Percentiles rank a stretch among this genome's conserved stretches.
Evolutionary conservation across 148 eudicot genomes (phyloP).

Genomic region (Vaccinium macrocarpon): DNA sequence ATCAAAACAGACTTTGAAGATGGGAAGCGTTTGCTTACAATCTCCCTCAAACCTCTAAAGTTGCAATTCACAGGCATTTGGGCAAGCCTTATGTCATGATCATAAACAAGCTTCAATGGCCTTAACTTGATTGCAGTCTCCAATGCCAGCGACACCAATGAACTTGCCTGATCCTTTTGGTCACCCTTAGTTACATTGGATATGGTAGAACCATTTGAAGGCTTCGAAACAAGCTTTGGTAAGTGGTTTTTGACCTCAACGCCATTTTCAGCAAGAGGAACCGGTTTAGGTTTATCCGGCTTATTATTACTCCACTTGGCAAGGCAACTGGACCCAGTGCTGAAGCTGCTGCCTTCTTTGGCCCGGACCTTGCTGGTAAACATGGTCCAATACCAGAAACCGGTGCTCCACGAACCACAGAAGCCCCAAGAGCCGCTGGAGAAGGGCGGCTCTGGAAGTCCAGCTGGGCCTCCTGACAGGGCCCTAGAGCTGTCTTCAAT

Average conservation of each 20-base stretch:
- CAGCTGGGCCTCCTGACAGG: constrained; percentile 62
- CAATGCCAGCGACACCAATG: constrained; percentile 20
- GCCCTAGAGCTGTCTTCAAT: constrained; percentile 51
- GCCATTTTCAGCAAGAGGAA: constrained; percentile 53
- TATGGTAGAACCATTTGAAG: constrained; percentile 53
- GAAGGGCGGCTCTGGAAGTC: constrained; percentile 87
- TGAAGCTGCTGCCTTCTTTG: constrained; percentile 52
- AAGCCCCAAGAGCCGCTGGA: constrained; percentile 91
- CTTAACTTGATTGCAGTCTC: constrained; percentile 46
- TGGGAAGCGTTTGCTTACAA: constrained; percentile 67
- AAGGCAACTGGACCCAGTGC: constrained; percentile 29
- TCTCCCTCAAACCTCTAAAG: constrained; percentile 69
- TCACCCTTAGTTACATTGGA: constrained; percentile 37
- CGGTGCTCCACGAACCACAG: constrained; percentile 83
- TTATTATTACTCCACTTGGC: constrained; percentile 28
- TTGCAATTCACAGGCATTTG: constrained; percentile 81
- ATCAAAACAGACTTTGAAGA: constrained; percentile 74
- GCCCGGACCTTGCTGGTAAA: constrained; percentile 71
- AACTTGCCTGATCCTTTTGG: constrained; percentile 28
- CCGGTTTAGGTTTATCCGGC: constrained; percentile 44
- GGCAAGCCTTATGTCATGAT: constrained; percentile 88
- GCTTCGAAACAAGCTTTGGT: constrained; percentile 67
- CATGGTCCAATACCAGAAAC: constrained; percentile 86
- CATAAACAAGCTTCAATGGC: constrained; percentile 88
- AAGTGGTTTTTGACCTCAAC: constrained; percentile 50